Evolutionary conservation across 73 alveolate species (phyloP).

Genomic region (Paraurostyla sp.): DNA sequence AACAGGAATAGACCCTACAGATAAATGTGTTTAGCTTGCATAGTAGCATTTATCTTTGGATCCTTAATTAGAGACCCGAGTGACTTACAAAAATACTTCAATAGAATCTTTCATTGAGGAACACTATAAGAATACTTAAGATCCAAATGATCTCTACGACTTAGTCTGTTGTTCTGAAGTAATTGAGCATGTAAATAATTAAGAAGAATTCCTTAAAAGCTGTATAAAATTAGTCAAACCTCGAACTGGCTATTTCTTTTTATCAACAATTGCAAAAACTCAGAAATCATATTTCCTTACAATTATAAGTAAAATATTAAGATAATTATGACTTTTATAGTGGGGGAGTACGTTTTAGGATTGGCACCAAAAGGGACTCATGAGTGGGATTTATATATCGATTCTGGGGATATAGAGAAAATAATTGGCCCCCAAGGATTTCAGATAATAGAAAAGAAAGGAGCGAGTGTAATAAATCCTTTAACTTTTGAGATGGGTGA

Average conservation of each 20-base stretch:
- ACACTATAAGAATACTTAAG: too few relatives aligned
- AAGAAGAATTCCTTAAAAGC: conserved; percentile 66
- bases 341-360: conserved; percentile 79
- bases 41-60: too few relatives aligned
- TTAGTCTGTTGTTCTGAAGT: too few relatives aligned
- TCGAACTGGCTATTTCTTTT: conserved; percentile 79
- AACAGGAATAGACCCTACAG: too few relatives aligned
- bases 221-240: conserved; percentile 68
- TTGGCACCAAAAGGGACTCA: conserved; percentile 87
- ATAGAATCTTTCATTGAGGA: too few relatives aligned
- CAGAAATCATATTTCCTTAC: conserved; percentile 78
- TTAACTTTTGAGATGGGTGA: too few relatives aligned
- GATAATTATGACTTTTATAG: too few relatives aligned
- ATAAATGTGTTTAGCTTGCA: too few relatives aligned
- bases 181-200: conserved; percentile 77
- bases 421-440: neutral
- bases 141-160: too few relatives aligned
- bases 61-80: too few relatives aligned
- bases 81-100: conserved; percentile 65
- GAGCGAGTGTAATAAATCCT: too few relatives aligned
- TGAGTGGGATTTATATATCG: too few relatives aligned
- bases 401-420: conserved; percentile 62
- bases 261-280: conserved; percentile 85
- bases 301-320: conserved; percentile 65
- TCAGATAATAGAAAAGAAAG: neutral